Conservation (phyloP, 352 stramenopile species). For the Pythium vanterpoolii region DNA sequence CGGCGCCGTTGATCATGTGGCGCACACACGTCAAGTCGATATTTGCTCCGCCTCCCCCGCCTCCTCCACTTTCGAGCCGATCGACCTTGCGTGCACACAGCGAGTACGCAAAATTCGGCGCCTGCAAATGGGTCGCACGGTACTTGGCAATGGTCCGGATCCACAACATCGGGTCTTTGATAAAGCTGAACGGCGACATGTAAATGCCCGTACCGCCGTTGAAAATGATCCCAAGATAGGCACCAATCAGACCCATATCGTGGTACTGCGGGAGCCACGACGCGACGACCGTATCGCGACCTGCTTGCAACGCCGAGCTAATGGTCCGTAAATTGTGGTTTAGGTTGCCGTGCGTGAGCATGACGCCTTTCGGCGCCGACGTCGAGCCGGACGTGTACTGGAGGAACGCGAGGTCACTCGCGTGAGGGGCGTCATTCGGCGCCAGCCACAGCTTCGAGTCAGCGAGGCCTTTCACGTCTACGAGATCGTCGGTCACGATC, state of each 20-base stretch:
- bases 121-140: conserved; percentile 95
- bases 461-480: conserved; percentile 38
- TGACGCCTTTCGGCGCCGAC: conserved; percentile 96
- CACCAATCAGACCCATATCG: conserved; percentile 99
- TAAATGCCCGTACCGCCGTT: conserved; percentile 94
- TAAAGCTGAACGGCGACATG: conserved; percentile 97
- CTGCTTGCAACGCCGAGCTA: conserved; percentile 82
- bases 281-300: conserved; percentile 93
- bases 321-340: conserved; percentile 97
- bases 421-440: conserved; percentile 30
- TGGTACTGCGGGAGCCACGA: conserved; percentile 99
- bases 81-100: conserved; percentile 94
- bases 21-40: conserved; percentile 92
- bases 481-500: conserved; percentile 81
- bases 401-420: conserved; percentile 93
- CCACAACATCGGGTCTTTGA: conserved; percentile 96
- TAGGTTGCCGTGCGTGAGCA: conserved; percentile 96
- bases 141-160: conserved; percentile 88
- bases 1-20: conserved; percentile 98
- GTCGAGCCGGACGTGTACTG: conserved; percentile 99
- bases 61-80: conserved; percentile 30
- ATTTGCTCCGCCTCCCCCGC: not conserved
- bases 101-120: conserved; percentile 98
- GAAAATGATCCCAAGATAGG: conserved; percentile 80
- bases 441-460: conserved; percentile 42